Evolutionary conservation across 2,329 filamentous ascomycete species (phyloP).

Genomic region (Diaporthe australafricana): DNA sequence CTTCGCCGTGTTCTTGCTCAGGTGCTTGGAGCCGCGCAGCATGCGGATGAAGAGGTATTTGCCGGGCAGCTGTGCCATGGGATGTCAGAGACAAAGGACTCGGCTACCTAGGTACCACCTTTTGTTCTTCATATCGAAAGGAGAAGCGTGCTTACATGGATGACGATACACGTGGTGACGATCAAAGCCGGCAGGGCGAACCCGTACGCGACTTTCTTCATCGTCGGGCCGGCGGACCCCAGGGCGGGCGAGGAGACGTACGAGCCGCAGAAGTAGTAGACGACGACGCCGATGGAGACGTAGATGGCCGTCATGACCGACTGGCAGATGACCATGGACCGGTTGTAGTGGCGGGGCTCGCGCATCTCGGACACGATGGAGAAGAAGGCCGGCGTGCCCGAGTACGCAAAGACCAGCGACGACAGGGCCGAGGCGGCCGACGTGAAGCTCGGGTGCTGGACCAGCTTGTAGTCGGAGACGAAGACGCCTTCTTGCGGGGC

Average conservation of each 20-base stretch:
- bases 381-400: conserved; percentile 64
- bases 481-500: conserved; percentile 66
- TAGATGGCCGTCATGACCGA: conserved; percentile 44
- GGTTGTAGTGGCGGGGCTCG: conserved; percentile 59
- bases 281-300: conserved; percentile 45
- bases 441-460: conserved; percentile 54
- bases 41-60: conserved; percentile 56
- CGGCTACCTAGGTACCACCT: background rate
- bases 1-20: conserved; percentile 48
- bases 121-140: too few relatives aligned
- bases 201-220: conserved; percentile 50
- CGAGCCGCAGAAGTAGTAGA: conserved; percentile 47
- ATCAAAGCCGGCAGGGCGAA: conserved; percentile 45
- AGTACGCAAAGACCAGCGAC: conserved; percentile 66
- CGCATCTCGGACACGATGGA: conserved; percentile 70
- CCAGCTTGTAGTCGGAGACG: conserved; percentile 63
- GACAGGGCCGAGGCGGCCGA: conserved; percentile 63
- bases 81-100: background rate
- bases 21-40: conserved; percentile 50
- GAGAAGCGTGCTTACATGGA: conserved; percentile 44
- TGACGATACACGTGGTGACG: conserved; percentile 34
- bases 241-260: conserved; percentile 46
- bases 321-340: conserved; percentile 42
- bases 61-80: conserved; percentile 41
- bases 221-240: conserved; percentile 42